phyloP scores from a whole-genome alignment of 768 basidiomycete genomes.

The Tylopilus vinaceipallidus region DNA sequence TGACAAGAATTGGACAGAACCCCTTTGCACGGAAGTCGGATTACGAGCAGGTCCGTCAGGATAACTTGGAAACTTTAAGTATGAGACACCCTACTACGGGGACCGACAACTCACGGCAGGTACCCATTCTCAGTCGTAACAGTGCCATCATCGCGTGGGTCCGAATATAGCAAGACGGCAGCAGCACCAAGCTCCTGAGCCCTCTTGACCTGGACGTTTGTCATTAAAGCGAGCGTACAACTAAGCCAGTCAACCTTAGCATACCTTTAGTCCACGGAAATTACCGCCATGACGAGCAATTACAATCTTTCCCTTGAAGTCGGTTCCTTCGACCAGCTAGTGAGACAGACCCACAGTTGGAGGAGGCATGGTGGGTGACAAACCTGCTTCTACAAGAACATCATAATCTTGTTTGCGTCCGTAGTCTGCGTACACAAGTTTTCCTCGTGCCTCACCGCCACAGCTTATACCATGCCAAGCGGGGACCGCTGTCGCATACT shows the following conservation, averaged over 20 bases:
- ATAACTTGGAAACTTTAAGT: slow-evolving; percentile 15
- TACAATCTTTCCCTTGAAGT: slow-evolving; percentile 77
- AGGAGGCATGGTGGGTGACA: neutral
- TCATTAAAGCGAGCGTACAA: slow-evolving; percentile 25
- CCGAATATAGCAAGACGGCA: slow-evolving; percentile 81
- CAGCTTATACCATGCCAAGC: slow-evolving; percentile 71
- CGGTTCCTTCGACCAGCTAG: slow-evolving; percentile 40
- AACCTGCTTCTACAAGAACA: slow-evolving; percentile 49
- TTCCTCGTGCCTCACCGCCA: slow-evolving; percentile 64
- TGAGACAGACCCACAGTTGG: neutral
- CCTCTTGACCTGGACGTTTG: slow-evolving; percentile 59
- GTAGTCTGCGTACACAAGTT: slow-evolving; percentile 55
- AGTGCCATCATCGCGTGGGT: slow-evolving; percentile 84
- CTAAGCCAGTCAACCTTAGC: too few relatives aligned
- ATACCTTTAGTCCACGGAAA: slow-evolving; percentile 94
- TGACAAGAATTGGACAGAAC: slow-evolving; percentile 74
- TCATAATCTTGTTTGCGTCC: slow-evolving; percentile 66
- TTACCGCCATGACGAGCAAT: slow-evolving; percentile 72
- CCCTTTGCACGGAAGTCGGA: slow-evolving; percentile 80
- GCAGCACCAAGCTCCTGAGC: slow-evolving; percentile 87
- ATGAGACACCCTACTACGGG: neutral
- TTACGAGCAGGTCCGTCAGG: slow-evolving; percentile 89
- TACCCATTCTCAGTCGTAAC: slow-evolving; percentile 80
- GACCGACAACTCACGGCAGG: slow-evolving; percentile 40
- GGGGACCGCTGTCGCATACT: slow-evolving; percentile 54